Evolutionary conservation across 2,329 filamentous ascomycete species (phyloP).

Genomic region (Cladosporium sp.): DNA sequence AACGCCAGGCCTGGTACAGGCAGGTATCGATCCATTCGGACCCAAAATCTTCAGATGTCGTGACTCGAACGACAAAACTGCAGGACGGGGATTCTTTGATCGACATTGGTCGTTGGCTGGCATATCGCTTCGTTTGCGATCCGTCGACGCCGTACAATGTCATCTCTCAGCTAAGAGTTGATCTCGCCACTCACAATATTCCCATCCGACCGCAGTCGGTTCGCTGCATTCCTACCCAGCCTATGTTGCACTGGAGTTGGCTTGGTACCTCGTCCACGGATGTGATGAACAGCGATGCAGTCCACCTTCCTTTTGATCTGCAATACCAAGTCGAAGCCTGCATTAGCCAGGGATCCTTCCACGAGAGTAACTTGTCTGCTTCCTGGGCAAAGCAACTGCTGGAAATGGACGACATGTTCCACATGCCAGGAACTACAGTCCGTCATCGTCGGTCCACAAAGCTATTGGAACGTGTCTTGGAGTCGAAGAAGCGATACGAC

Average conservation of each 20-base stretch:
- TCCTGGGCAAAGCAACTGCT: slow-evolving; percentile 1
- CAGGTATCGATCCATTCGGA: slow-evolving; percentile 59
- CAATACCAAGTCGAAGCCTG: slow-evolving; percentile 93
- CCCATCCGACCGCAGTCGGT: slow-evolving; percentile 31
- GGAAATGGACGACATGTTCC: neutral
- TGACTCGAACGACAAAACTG: slow-evolving; percentile 32
- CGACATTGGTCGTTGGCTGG: slow-evolving; percentile 61
- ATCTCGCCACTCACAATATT: slow-evolving; percentile 72
- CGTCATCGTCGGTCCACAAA: slow-evolving; percentile 47
- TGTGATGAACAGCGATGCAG: neutral
- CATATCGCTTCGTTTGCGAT: slow-evolving; percentile 51
- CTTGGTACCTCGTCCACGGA: slow-evolving; percentile 9
- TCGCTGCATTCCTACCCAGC: neutral
- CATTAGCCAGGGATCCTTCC: slow-evolving; percentile 72
- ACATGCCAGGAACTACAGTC: too few relatives aligned
- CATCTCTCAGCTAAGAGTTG: slow-evolving; percentile 37
- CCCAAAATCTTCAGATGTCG: slow-evolving; percentile 7
- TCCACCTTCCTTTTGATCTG: slow-evolving; percentile 56
- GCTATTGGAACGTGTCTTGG: slow-evolving; percentile 70
- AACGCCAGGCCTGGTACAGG: slow-evolving; percentile 57
- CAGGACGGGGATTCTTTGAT: slow-evolving; percentile 50
- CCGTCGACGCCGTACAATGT: slow-evolving; percentile 1
- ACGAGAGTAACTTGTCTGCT: slow-evolving; percentile 59
- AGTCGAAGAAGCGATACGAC: slow-evolving; percentile 57
- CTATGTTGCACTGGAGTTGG: slow-evolving; percentile 1